Evolutionary conservation across 129 eudicot genomes (phyloP).

Genomic region (Flaveria bidentis): DNA sequence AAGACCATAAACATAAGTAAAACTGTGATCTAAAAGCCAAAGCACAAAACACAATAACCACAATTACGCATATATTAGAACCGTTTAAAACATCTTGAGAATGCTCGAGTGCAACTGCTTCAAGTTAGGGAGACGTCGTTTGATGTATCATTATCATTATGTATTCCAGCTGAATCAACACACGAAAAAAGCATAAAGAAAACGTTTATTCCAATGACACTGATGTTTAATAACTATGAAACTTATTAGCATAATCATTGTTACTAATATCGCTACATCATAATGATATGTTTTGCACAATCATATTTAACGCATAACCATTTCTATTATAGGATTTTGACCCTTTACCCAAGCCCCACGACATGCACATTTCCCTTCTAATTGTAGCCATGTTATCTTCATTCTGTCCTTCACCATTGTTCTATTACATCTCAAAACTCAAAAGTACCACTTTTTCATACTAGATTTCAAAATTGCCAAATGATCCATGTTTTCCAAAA

Average conservation of each 20-base stretch:
- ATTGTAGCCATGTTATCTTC: no score
- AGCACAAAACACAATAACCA: conserved; percentile 2
- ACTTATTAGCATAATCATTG: no score
- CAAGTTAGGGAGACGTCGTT: conserved; percentile 8
- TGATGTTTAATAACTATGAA: background rate
- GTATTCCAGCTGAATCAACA: conserved; percentile 22
- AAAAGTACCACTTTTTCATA: background rate
- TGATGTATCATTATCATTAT: conserved; percentile 4
- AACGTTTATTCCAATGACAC: background rate
- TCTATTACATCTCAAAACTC: background rate
- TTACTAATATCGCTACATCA: no score
- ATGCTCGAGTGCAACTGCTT: conserved; percentile 14
- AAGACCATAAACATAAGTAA: conserved; percentile 10
- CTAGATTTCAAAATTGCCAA: background rate
- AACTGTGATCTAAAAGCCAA: conserved; percentile 20
- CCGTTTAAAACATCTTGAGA: conserved; percentile 13
- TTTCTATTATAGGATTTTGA: background rate
- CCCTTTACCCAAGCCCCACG: background rate
- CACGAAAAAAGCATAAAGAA: background rate
- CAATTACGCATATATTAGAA: background rate
- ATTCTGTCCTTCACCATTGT: no score
- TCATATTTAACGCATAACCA: no score
- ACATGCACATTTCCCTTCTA: background rate
- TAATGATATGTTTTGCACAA: no score
- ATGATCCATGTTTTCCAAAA: background rate